These are phyloP conservation scores for Cenchrus fungigraminus DNA, from an alignment of 176 grass and related monocot species.

Conservation along the genomic window DNA sequence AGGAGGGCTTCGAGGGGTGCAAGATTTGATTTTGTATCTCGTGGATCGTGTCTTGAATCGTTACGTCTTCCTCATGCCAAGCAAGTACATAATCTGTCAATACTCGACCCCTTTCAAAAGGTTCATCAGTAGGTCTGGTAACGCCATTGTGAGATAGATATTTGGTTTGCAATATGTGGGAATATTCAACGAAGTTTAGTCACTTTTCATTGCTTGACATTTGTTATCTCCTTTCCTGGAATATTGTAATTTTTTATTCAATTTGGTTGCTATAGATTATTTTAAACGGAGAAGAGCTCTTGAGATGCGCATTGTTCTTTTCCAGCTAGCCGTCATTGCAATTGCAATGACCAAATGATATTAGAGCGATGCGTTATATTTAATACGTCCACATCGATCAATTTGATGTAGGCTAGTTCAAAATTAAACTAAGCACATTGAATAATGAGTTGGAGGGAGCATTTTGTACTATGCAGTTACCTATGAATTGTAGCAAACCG, in stretches of 20 bases:
- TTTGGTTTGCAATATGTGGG: background rate
- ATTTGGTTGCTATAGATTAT: background rate
- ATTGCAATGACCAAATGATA: background rate
- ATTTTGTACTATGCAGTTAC: too few species aligned
- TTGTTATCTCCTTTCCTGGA: background rate
- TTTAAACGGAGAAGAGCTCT: background rate
- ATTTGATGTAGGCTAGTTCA: too few species aligned
- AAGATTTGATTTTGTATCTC: too few species aligned
- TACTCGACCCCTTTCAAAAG: background rate
- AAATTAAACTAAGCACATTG: too few species aligned
- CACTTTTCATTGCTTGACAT: background rate
- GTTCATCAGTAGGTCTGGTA: too few species aligned
- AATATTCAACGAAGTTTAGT: background rate
- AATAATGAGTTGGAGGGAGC: too few species aligned
- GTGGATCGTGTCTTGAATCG: too few species aligned
- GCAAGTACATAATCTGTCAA: conserved; percentile 1
- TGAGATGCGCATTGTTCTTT: background rate
- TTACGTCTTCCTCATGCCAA: rapidly evolving
- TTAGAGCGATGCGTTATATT: too few species aligned
- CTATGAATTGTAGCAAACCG: too few species aligned
- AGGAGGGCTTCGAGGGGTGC: background rate
- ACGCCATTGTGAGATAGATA: too few species aligned
- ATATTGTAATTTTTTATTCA: background rate
- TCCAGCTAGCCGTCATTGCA: background rate
- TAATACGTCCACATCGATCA: too few species aligned